Evolutionary conservation across 148 eudicot species (phyloP).

Genomic region (Spergularia marina): DNA sequence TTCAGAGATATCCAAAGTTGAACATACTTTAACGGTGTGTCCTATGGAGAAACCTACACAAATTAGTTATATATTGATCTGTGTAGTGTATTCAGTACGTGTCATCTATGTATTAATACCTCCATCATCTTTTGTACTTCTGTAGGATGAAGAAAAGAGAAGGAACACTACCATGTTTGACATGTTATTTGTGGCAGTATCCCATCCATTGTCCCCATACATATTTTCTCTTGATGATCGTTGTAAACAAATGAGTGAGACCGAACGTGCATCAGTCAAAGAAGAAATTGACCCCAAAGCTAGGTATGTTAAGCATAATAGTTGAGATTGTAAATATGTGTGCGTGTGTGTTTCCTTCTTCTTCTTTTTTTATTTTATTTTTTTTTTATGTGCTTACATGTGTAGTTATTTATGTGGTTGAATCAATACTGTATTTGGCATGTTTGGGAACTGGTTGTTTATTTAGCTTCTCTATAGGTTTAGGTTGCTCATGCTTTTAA

Average conservation of each 20-base stretch:
- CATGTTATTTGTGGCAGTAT: constrained; percentile 75
- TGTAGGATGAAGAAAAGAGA: constrained; percentile 78
- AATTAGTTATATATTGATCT: background rate
- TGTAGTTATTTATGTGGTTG: background rate
- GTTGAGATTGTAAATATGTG: background rate
- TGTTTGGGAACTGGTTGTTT: no score
- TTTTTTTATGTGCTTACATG: constrained; percentile 4
- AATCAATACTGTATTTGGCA: no score
- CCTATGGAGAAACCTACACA: background rate
- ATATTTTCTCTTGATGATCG: constrained; percentile 88
- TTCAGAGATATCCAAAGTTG: constrained; percentile 75
- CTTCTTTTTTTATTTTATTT: background rate
- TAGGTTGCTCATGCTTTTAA: no score
- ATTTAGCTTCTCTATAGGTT: no score
- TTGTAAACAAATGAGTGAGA: constrained; percentile 60
- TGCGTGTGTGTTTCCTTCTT: no score
- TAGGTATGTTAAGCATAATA: constrained; percentile 48
- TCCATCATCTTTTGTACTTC: constrained; percentile 1
- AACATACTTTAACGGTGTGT: constrained; percentile 75
- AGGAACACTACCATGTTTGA: constrained; percentile 82
- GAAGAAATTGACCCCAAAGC: constrained; percentile 73
- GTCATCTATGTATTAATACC: background rate
- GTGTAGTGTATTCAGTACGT: background rate
- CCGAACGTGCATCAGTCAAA: constrained; percentile 46
- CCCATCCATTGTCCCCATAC: constrained; percentile 82